phyloP scores from a whole-genome alignment of 148 eudicot genomes.

The Talinum fruticosum region DNA sequence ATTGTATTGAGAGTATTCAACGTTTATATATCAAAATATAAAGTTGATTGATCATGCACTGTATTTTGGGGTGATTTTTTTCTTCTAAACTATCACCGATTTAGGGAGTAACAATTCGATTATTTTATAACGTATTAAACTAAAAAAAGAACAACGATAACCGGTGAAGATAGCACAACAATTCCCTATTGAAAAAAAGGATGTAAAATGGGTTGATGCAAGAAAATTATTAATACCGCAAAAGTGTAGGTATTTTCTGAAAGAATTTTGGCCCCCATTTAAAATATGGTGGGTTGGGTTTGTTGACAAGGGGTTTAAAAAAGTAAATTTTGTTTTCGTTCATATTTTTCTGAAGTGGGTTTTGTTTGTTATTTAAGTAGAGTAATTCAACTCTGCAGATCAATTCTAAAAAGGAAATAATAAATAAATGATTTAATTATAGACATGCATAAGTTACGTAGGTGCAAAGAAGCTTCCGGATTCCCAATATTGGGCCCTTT shows the following conservation, averaged over 20 bases:
- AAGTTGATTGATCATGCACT: too few species aligned
- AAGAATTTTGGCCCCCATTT: not conserved
- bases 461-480: not conserved
- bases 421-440: too few species aligned
- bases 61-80: too few species aligned
- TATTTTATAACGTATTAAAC: too few species aligned
- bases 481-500: not conserved
- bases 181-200: too few species aligned
- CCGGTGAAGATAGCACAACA: too few species aligned
- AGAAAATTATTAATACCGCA: constrained; percentile 3
- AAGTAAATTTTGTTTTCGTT: constrained; percentile 4
- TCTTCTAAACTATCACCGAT: too few species aligned
- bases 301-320: not conserved
- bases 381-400: not conserved
- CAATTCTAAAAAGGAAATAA: not conserved
- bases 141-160: too few species aligned
- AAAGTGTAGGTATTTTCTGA: not conserved
- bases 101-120: too few species aligned
- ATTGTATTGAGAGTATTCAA: too few species aligned
- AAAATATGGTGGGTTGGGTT: constrained; percentile 22
- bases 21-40: too few species aligned
- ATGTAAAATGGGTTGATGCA: not conserved
- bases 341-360: not conserved
- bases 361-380: not conserved
- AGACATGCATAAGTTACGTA: too few species aligned